Evolutionary conservation across 192 early-diverging fungal species (phyloP).

Genomic region (Backusella circina): DNA sequence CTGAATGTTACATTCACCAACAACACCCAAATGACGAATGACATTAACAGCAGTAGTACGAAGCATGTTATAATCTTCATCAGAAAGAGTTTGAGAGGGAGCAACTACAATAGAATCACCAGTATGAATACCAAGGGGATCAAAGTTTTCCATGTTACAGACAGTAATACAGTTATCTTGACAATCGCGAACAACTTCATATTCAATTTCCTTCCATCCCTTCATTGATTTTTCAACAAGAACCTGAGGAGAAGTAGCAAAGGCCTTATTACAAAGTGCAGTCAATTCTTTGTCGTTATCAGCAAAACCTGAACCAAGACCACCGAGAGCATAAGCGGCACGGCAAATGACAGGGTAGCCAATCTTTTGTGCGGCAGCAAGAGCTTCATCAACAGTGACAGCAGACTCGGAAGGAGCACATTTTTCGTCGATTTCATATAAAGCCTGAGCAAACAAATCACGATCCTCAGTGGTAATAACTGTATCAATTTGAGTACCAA

Average conservation of each 20-base stretch:
- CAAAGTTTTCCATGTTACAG: conserved; percentile 99
- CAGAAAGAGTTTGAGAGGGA: conserved; percentile 93
- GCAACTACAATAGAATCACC: conserved; percentile 99
- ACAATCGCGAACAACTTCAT: conserved; percentile 96
- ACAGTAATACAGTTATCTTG: conserved; percentile 98
- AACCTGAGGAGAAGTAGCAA: conserved; percentile 89
- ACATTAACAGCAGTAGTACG: conserved; percentile 94
- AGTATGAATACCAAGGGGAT: conserved; percentile 97
- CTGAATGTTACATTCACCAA: conserved; percentile 99
- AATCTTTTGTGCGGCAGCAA: conserved; percentile 81
- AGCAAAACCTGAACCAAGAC: conserved; percentile 97
- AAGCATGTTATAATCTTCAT: conserved; percentile 99
- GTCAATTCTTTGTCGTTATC: conserved; percentile 79
- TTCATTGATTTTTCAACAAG: conserved; percentile 97
- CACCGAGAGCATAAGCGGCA: conserved; percentile 94
- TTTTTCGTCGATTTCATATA: conserved; percentile 88
- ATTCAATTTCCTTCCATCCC: conserved; percentile 99
- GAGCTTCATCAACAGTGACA: conserved; percentile 77
- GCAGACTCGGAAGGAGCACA: conserved; percentile 88
- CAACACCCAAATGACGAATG: conserved; percentile 94
- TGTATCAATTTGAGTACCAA: conserved; percentile 95
- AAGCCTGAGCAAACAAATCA: conserved; percentile 86
- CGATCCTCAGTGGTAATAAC: conserved; percentile 98
- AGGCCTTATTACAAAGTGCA: conserved; percentile 81
- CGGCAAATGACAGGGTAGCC: conserved; percentile 96